Conservation (phyloP, 768 basidiomycete genomes). For the Pleurotus eryngii region DNA sequence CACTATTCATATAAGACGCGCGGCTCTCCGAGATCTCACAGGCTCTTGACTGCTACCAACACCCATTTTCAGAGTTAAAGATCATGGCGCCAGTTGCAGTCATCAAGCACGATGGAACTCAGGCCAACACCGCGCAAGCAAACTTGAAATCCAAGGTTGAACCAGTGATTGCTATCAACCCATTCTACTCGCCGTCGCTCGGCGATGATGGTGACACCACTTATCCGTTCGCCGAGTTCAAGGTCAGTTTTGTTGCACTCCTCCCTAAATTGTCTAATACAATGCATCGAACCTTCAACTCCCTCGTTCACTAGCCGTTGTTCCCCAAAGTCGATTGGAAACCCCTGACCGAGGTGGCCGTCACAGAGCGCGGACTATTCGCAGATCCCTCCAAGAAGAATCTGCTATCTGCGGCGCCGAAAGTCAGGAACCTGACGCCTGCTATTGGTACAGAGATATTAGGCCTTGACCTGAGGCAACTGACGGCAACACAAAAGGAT, state of each 20-base stretch:
- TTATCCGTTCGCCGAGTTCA: conserved; percentile 58
- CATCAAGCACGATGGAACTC: conserved; percentile 11
- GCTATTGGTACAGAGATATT: conserved; percentile 72
- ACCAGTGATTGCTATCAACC: conserved; percentile 42
- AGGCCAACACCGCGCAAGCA: background rate
- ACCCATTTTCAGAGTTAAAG: background rate
- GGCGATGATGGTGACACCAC: conserved; percentile 45
- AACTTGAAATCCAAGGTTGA: conserved; percentile 14
- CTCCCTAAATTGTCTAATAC: background rate
- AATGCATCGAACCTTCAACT: background rate
- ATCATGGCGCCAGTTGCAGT: conserved; percentile 19
- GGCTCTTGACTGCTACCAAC: background rate
- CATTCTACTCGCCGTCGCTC: conserved; percentile 64
- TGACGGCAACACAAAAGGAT: conserved; percentile 68
- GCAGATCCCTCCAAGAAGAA: conserved; percentile 70
- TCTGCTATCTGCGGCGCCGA: conserved; percentile 60
- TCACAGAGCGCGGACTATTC: conserved; percentile 62
- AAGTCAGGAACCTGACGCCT: conserved; percentile 66
- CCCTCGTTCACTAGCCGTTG: conserved; percentile 40
- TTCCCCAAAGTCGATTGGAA: conserved; percentile 66
- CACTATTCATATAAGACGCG: background rate
- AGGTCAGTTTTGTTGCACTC: conserved; percentile 34
- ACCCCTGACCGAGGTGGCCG: conserved; percentile 53
- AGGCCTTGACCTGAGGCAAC: conserved; percentile 70
- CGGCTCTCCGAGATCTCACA: background rate